Evolutionary conservation across 202 grass and related monocot genomes (phyloP).

Genomic region (Panicum hallii): DNA sequence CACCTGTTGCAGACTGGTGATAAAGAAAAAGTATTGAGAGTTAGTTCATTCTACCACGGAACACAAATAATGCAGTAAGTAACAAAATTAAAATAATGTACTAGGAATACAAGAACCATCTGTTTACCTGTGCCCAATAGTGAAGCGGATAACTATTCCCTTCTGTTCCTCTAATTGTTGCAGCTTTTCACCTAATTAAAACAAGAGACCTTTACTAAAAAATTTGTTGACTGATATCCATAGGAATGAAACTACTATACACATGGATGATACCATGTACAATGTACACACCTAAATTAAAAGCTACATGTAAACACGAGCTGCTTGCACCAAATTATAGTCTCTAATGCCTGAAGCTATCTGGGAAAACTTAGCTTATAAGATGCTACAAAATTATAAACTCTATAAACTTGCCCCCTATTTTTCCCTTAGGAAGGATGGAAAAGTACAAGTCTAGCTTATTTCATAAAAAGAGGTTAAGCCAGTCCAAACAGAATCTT

Average conservation of each 20-base stretch:
- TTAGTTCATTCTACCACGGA: conserved; percentile 7
- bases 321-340: background rate
- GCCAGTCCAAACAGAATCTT: background rate
- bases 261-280: conserved; percentile 8
- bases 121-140: conserved; percentile 85
- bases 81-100: conserved; percentile 27
- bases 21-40: background rate
- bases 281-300: conserved; percentile 17
- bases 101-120: conserved; percentile 32
- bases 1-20: background rate
- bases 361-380: background rate
- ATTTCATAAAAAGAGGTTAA: background rate
- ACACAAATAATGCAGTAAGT: background rate
- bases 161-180: conserved; percentile 72
- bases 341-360: background rate
- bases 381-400: conserved; percentile 30
- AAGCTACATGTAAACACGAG: background rate
- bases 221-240: conserved; percentile 15
- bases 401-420: background rate
- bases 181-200: conserved; percentile 67
- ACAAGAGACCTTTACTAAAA: conserved; percentile 45
- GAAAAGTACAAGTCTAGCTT: background rate
- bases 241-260: conserved; percentile 21
- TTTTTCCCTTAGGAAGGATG: background rate
- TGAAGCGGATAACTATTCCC: conserved; percentile 88